Base-by-base conservation (phyloP, 164 flowering plant genomes). In the Vitis cinerea region DNA sequence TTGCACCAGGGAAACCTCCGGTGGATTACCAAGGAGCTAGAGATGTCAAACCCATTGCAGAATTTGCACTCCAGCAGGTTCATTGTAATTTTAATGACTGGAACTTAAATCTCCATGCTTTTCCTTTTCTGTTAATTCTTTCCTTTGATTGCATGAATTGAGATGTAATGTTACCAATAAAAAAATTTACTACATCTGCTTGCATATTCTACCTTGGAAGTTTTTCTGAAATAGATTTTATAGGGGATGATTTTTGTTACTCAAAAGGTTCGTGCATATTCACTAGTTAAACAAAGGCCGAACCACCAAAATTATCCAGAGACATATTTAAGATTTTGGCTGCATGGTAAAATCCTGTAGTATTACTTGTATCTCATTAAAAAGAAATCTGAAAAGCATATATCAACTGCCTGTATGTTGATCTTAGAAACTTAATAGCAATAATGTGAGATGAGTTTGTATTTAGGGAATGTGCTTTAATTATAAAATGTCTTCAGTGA, bases 21-120 rank as follows among this genome's bases (percentile, higher is more conserved):
- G 86, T 83, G 10, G 99, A 91, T 78, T 95, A 95, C 69, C 90
- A 88, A 80, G 99, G 99, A 69, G 93, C 97, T 47, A 90, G 99
- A 78, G 99, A 95, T 63, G 97, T 77, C 60, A 93, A 95, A 77
- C 88, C 99, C 17, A 90, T 95, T 70, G 88, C 90, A 64, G 91
- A 95, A 75, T 95, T 84, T 77, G 94, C 92, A 4, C 71, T 88
- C 58, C 72, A 88, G 72, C 94, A 95, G 98, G 99, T 95, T 70
- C 69, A 74, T 76, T 13, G 3, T 49, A 64, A 4, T 65, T 15
- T 37, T 48, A 3, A 49, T 50, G 8, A 19, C 6, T 15, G 15
- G 50, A 61, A 30, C n/a, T 17, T 57, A 16, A 59, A 23, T 1
- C 3, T 60, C 50, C 19, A 8, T 47, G 8, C 30, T 15, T 17